A percentile compares a stretch with the other conserved stretches of the same genome.
Evolutionary conservation across 352 stramenopile genomes (phyloP).

Genomic region (Discostella stelligera): DNA sequence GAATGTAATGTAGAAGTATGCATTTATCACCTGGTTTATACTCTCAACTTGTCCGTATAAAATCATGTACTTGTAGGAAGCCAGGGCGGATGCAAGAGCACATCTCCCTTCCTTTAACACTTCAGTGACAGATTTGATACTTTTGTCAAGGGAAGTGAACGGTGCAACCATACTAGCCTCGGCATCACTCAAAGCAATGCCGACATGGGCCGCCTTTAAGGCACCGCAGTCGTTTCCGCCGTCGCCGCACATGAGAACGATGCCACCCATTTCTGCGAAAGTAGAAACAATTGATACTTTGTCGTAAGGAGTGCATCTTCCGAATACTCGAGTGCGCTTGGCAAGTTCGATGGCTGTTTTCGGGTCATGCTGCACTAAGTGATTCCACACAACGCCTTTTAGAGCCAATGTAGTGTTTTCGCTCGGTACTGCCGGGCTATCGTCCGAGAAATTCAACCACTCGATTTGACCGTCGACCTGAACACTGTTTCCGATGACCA

Average conservation of each 20-base stretch:
- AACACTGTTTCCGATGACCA: conserved; percentile 29
- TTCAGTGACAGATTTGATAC: conserved; percentile 84
- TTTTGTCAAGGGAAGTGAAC: conserved; percentile 86
- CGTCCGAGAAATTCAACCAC: conserved; percentile 44
- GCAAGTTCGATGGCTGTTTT: conserved; percentile 33
- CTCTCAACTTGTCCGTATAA: conserved; percentile 86
- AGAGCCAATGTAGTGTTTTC: conserved; percentile 48
- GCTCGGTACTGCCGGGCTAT: conserved; percentile 15
- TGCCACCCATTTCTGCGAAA: conserved; percentile 60
- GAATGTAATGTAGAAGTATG: conserved; percentile 83
- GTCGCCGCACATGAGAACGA: conserved; percentile 54
- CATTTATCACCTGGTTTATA: conserved; percentile 80
- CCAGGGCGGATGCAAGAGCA: conserved; percentile 86
- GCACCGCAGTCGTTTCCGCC: conserved; percentile 89
- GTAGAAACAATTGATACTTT: conserved; percentile 64
- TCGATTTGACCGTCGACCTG: conserved; percentile 29
- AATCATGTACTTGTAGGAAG: conserved; percentile 87
- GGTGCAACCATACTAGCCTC: conserved; percentile 89
- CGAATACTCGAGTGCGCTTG: conserved; percentile 51
- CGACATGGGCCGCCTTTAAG: conserved; percentile 88
- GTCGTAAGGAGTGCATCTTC: conserved; percentile 58
- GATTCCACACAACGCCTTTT: conserved; percentile 54
- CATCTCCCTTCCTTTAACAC: conserved; percentile 87
- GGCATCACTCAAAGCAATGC: conserved; percentile 87
- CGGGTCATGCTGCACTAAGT: conserved; percentile 31